These are phyloP conservation scores for Keithomyces neogunnii DNA, from an alignment of 2,329 filamentous ascomycete genomes.

Conservation along the genomic window DNA sequence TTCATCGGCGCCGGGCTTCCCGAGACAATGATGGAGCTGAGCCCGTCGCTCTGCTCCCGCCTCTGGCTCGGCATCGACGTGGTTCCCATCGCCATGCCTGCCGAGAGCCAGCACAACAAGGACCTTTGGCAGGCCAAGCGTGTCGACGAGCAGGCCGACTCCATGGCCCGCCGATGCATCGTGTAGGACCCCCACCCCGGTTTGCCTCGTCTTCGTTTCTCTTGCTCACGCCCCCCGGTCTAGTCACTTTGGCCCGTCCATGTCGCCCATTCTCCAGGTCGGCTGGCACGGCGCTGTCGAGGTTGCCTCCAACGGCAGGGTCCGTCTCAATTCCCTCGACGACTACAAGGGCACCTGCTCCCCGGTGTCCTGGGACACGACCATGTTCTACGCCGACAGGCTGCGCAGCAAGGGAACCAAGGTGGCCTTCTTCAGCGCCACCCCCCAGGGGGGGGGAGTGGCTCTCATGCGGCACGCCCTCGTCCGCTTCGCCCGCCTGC, in stretches of 20 bases:
- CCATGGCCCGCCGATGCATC: slow-evolving; percentile 71
- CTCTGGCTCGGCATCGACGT: background rate
- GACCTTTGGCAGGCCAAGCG: slow-evolving; percentile 44
- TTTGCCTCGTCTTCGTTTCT: too few relatives aligned
- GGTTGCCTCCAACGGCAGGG: slow-evolving; percentile 58
- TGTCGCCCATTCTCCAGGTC: slow-evolving; percentile 59
- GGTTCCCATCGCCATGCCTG: slow-evolving; percentile 5
- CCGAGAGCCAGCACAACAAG: slow-evolving; percentile 30
- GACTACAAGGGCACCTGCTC: slow-evolving; percentile 55
- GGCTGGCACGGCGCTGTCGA: slow-evolving; percentile 61
- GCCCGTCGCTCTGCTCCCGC: slow-evolving; percentile 36
- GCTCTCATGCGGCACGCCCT: slow-evolving; percentile 75
- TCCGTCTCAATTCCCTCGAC: slow-evolving; percentile 46
- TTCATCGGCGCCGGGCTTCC: slow-evolving; percentile 54
- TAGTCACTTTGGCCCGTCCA: slow-evolving; percentile 64
- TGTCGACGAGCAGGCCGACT: slow-evolving; percentile 77
- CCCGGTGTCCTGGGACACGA: slow-evolving; percentile 54
- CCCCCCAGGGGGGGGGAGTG: slow-evolving; percentile 75
- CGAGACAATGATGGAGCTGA: slow-evolving; percentile 58
- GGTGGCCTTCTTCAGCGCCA: slow-evolving; percentile 72
- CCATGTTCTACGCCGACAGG: slow-evolving; percentile 52
- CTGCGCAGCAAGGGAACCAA: slow-evolving; percentile 57
- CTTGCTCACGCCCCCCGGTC: background rate
- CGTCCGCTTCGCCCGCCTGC: slow-evolving; percentile 57
- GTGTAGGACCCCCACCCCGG: slow-evolving; percentile 34